Evolutionary conservation across 2,329 filamentous ascomycete genomes (phyloP).

Genomic region (Sarocladium strictum): DNA sequence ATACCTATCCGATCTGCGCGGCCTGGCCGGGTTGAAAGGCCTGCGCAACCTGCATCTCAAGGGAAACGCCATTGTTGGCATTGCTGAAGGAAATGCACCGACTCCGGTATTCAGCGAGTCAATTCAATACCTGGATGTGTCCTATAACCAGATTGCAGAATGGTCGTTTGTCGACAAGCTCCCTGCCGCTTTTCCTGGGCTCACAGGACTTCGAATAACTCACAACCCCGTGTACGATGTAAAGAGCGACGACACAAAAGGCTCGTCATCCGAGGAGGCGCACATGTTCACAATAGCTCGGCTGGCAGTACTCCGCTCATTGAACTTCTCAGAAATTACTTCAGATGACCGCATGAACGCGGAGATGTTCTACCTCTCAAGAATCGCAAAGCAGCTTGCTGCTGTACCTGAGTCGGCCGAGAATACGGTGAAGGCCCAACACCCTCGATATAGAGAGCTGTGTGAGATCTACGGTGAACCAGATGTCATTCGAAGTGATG

Average conservation of each 20-base stretch:
- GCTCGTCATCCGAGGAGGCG: slow-evolving; percentile 57
- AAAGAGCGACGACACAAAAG: slow-evolving; percentile 32
- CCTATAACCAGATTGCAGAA: slow-evolving; percentile 60
- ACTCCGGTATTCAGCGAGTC: slow-evolving; percentile 44
- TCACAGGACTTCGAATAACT: slow-evolving; percentile 70
- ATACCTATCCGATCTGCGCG: slow-evolving; percentile 48
- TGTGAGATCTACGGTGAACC: slow-evolving; percentile 74
- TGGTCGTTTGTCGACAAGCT: slow-evolving; percentile 75
- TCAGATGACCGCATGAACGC: slow-evolving; percentile 74
- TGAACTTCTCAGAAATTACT: slow-evolving; percentile 72
- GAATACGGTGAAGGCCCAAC: slow-evolving; percentile 49
- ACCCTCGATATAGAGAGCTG: slow-evolving; percentile 68
- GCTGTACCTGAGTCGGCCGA: slow-evolving; percentile 48
- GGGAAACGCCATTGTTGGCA: slow-evolving; percentile 60
- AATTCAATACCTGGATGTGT: slow-evolving; percentile 64
- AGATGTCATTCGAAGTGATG: slow-evolving; percentile 47
- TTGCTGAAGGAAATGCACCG: slow-evolving; percentile 21
- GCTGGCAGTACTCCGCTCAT: slow-evolving; percentile 56
- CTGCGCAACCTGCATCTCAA: slow-evolving; percentile 66
- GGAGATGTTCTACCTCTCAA: slow-evolving; percentile 87
- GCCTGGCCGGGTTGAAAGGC: slow-evolving; percentile 43
- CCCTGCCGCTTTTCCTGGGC: slow-evolving; percentile 60
- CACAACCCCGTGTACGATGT: slow-evolving; percentile 78
- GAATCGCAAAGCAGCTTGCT: slow-evolving; percentile 71
- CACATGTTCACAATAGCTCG: slow-evolving; percentile 86